These are phyloP conservation scores for Lactuca sativa DNA, from an alignment of 129 eudicot species.

Conservation along the genomic window DNA sequence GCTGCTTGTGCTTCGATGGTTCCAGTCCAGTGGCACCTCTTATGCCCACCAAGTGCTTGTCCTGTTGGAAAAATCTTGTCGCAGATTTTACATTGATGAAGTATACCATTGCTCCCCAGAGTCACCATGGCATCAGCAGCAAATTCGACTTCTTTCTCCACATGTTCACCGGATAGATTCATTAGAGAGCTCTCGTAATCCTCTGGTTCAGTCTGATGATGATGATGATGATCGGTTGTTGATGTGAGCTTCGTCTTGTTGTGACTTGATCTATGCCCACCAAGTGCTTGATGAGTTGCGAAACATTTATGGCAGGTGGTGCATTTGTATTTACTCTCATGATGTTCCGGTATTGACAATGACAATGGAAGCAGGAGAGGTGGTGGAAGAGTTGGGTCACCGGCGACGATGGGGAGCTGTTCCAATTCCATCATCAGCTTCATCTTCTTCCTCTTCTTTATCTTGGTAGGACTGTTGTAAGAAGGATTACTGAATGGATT, in stretches of 20 bases:
- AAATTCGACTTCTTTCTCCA: slow-evolving; percentile 15
- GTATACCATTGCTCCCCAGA: slow-evolving; percentile 1
- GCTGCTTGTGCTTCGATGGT: slow-evolving; percentile 29
- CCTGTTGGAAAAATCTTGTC: slow-evolving; percentile 44
- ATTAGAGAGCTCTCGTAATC: not conserved
- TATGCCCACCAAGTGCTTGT: slow-evolving; percentile 51
- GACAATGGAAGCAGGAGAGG: not conserved
- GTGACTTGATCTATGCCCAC: slow-evolving; percentile 68
- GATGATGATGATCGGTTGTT: slow-evolving; percentile 13
- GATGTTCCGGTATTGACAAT: not conserved
- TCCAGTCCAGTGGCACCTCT: slow-evolving; percentile 51
- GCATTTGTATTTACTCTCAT: slow-evolving; percentile 49
- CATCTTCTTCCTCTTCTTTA: slow-evolving; percentile 43
- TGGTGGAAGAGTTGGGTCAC: not conserved
- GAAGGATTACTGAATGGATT: not conserved
- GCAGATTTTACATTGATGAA: slow-evolving; percentile 41
- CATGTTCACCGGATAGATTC: not conserved
- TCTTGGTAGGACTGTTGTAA: not conserved
- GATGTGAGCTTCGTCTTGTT: slow-evolving; percentile 39
- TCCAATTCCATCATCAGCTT: slow-evolving; percentile 45
- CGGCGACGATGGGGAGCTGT: not conserved
- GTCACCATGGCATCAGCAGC: not conserved
- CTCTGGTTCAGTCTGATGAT: not conserved
- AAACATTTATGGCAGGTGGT: slow-evolving; percentile 51
- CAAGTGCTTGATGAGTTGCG: slow-evolving; percentile 57